These are phyloP conservation scores for Quercus cerris DNA, from an alignment of 306 rosid species.

Conservation along the genomic window DNA sequence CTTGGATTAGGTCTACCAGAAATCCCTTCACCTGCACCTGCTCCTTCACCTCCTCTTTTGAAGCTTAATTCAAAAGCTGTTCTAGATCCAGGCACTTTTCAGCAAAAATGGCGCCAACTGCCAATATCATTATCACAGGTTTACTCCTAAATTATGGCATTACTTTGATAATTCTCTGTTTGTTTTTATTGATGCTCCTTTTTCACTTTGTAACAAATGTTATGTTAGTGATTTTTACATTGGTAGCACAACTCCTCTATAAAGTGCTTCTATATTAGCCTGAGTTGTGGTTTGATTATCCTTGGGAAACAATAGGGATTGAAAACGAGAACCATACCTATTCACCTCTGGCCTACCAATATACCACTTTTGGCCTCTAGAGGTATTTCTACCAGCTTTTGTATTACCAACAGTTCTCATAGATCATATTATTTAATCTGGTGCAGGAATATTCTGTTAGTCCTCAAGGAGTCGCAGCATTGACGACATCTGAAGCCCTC, in stretches of 20 bases:
- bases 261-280: background rate
- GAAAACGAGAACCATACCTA: background rate
- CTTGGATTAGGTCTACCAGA: slow-evolving; percentile 67
- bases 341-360: background rate
- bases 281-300: background rate
- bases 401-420: background rate
- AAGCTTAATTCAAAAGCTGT: slow-evolving; percentile 80
- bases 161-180: slow-evolving; percentile 9
- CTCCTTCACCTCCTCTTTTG: slow-evolving; percentile 72
- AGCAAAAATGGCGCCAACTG: slow-evolving; percentile 99
- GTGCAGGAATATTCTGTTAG: slow-evolving; percentile 69
- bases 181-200: slow-evolving; percentile 8
- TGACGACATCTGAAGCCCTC: slow-evolving; percentile 64
- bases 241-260: background rate
- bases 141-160: slow-evolving; percentile 23
- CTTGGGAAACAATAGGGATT: background rate
- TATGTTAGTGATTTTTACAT: background rate
- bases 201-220: background rate
- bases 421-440: slow-evolving; percentile 1
- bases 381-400: background rate
- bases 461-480: slow-evolving; percentile 65
- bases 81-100: slow-evolving; percentile 84
- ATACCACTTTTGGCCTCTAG: background rate
- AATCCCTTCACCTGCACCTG: slow-evolving; percentile 34
- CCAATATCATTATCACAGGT: slow-evolving; percentile 87